These are phyloP conservation scores for Polyplosphaeria fusca DNA, from an alignment of 495 filamentous ascomycete genomes.

Conservation along the genomic window DNA sequence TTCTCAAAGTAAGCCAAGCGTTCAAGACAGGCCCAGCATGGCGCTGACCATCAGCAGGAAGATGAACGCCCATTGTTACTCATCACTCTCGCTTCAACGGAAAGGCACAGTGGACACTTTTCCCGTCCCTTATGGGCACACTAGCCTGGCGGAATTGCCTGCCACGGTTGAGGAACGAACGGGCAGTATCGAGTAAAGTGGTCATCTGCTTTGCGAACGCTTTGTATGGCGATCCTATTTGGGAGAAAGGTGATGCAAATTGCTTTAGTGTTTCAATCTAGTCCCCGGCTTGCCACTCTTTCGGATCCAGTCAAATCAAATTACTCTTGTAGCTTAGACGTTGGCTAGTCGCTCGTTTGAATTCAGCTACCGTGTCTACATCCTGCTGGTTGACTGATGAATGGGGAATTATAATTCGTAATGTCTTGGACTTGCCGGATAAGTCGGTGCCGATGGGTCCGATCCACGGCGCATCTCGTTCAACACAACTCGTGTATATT, in stretches of 20 bases:
- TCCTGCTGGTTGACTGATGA: no score
- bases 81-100: constrained; percentile 25
- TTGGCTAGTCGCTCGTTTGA: neutral
- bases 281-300: constrained; percentile 15
- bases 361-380: constrained; percentile 8
- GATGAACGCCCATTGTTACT: constrained; percentile 24
- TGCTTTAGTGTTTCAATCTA: constrained; percentile 1
- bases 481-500: no score
- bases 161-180: neutral
- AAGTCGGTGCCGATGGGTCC: no score
- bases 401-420: no score
- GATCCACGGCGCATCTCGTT: no score
- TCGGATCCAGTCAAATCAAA: neutral
- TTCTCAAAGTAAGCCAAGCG: constrained; percentile 12
- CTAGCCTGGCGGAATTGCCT: neutral
- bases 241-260: constrained; percentile 5
- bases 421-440: no score
- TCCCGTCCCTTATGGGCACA: no score
- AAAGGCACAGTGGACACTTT: constrained; percentile 15
- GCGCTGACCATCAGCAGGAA: constrained; percentile 5
- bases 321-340: neutral
- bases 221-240: neutral
- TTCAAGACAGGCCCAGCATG: neutral
- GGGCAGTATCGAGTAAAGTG: neutral
- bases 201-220: constrained; percentile 7